Evolutionary conservation across 176 grass and related monocot species (phyloP).

Genomic region (Tuctoria greenei): DNA sequence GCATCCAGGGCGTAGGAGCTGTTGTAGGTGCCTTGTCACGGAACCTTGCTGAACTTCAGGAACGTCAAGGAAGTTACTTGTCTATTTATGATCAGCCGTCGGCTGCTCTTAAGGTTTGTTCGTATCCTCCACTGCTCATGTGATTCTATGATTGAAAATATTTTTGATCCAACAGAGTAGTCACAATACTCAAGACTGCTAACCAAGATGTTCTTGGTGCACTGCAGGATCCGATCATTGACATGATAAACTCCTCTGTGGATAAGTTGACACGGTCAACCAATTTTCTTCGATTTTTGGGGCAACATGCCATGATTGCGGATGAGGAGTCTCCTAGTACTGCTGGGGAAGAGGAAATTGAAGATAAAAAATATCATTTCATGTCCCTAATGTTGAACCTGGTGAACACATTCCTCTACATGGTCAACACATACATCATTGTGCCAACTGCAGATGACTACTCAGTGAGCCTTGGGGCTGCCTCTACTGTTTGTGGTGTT

Average conservation of each 20-base stretch:
- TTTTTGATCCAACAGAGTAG: slow-evolving; percentile 22
- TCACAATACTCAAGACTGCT: slow-evolving; percentile 14
- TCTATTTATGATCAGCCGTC: slow-evolving; percentile 94
- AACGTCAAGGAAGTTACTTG: slow-evolving; percentile 73
- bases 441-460: slow-evolving; percentile 93
- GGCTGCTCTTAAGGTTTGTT: slow-evolving; percentile 61
- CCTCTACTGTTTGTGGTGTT: slow-evolving; percentile 87
- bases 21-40: slow-evolving; percentile 84
- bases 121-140: slow-evolving; percentile 20
- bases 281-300: slow-evolving; percentile 87
- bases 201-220: slow-evolving; percentile 37
- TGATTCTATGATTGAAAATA: not conserved
- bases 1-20: slow-evolving; percentile 75
- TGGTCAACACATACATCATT: slow-evolving; percentile 96
- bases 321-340: slow-evolving; percentile 77
- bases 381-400: slow-evolving; percentile 80
- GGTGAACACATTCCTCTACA: slow-evolving; percentile 93
- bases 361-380: slow-evolving; percentile 82
- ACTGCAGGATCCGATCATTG: slow-evolving; percentile 74
- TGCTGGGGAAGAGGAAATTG: slow-evolving; percentile 67
- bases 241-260: slow-evolving; percentile 70
- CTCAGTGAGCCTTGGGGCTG: slow-evolving; percentile 83
- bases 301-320: slow-evolving; percentile 79
- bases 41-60: slow-evolving; percentile 86
- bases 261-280: slow-evolving; percentile 74